Conservation (phyloP, 306 rosid genomes). For the Quercus parvula region DNA sequence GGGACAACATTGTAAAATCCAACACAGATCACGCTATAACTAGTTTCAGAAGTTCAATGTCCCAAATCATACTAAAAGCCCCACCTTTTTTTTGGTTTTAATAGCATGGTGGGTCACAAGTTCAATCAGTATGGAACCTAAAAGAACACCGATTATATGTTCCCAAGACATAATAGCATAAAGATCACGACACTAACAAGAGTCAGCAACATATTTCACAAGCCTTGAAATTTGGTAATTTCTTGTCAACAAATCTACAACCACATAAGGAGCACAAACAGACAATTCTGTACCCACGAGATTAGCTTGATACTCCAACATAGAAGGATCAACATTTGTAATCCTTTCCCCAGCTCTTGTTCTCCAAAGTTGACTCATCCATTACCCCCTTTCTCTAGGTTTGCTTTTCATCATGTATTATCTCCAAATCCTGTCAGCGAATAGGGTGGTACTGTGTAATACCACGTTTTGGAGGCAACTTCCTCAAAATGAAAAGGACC, state of each 20-base stretch:
- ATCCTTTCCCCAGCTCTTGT: not conserved
- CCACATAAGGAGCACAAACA: slow-evolving; percentile 5
- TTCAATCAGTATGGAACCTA: slow-evolving; percentile 1
- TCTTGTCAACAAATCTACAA: slow-evolving; percentile 25
- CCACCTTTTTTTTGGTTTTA: not conserved
- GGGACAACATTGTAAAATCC: not conserved
- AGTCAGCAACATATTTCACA: not conserved
- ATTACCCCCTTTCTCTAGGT: not conserved
- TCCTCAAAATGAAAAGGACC: slow-evolving; percentile 58
- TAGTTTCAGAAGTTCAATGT: not conserved
- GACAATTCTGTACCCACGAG: slow-evolving; percentile 9
- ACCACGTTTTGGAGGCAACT: slow-evolving; percentile 63
- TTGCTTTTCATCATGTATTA: not conserved
- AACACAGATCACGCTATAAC: not conserved
- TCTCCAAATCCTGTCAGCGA: slow-evolving; percentile 29
- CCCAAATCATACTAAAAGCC: not conserved
- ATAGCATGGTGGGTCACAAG: not conserved
- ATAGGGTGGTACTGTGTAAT: slow-evolving; percentile 63
- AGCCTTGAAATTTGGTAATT: not conserved
- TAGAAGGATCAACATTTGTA: not conserved
- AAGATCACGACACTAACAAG: slow-evolving; percentile 1
- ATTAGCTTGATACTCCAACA: slow-evolving; percentile 14
- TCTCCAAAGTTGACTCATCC: slow-evolving; percentile 8
- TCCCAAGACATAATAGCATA: slow-evolving; percentile 8
- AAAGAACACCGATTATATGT: slow-evolving; percentile 11